A percentile compares a stretch with the other conserved stretches of the same genome.
These are phyloP conservation scores for Candolleomyces eurysporus DNA, from an alignment of 768 basidiomycete species.

Conservation along the genomic window DNA sequence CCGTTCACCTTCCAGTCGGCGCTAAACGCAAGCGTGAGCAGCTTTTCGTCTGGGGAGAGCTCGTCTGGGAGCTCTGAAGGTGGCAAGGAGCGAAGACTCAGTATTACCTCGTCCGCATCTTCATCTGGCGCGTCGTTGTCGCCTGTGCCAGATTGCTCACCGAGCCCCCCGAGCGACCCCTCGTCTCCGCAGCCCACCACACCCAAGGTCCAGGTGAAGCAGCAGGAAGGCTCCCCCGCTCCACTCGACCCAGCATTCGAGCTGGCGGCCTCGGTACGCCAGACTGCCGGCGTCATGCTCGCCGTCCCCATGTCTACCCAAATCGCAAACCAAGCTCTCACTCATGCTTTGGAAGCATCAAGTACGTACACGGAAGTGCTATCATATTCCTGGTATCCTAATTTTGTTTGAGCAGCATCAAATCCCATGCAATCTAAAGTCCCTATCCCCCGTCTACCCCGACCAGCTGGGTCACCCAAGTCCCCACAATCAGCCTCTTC, in stretches of 20 bases:
- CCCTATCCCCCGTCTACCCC: slow-evolving; percentile 37
- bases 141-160: slow-evolving; percentile 40
- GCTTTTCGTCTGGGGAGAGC: slow-evolving; percentile 20
- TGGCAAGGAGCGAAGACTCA: slow-evolving; percentile 42
- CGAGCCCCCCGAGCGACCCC: slow-evolving; percentile 21
- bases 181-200: slow-evolving; percentile 12
- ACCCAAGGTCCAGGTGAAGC: slow-evolving; percentile 12
- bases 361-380: neutral
- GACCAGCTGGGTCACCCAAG: slow-evolving; percentile 21
- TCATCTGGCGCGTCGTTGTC: slow-evolving; percentile 56
- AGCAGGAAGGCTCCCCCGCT: neutral
- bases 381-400: neutral
- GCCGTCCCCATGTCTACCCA: slow-evolving; percentile 43
- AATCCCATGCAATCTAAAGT: slow-evolving; percentile 29
- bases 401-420: slow-evolving; percentile 6
- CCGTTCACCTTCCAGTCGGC: slow-evolving; percentile 41
- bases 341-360: neutral
- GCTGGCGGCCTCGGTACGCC: slow-evolving; percentile 47
- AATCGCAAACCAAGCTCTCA: slow-evolving; percentile 22
- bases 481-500: slow-evolving; percentile 37
- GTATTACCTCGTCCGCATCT: slow-evolving; percentile 53
- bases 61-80: slow-evolving; percentile 24
- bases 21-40: slow-evolving; percentile 15
- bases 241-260: slow-evolving; percentile 33
- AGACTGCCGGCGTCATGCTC: slow-evolving; percentile 57